Evolutionary conservation across 768 basidiomycete genomes (phyloP).

Genomic region (Mycena venus): DNA sequence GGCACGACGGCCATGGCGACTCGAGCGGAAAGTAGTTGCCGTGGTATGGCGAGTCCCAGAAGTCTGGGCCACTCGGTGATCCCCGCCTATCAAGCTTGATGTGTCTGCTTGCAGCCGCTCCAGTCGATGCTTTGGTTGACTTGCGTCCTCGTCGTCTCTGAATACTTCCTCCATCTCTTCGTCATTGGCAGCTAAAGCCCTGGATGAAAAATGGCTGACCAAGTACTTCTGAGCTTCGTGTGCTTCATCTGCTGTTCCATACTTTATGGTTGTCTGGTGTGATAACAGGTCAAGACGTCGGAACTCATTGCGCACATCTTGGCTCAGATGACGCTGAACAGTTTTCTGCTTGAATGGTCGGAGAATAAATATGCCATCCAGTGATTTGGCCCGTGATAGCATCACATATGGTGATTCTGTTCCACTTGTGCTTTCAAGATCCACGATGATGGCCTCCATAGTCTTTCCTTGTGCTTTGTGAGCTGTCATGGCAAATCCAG

Average conservation of each 20-base stretch:
- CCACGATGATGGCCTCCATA: neutral
- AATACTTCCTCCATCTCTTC: too few species aligned
- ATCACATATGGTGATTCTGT: slow-evolving; percentile 1
- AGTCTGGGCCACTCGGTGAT: too few species aligned
- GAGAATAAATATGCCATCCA: neutral
- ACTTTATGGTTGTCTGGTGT: neutral
- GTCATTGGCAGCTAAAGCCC: too few species aligned
- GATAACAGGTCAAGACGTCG: neutral
- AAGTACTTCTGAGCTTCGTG: neutral
- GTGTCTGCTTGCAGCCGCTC: too few species aligned
- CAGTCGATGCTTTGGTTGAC: too few species aligned
- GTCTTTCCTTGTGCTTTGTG: neutral
- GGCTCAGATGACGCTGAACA: neutral
- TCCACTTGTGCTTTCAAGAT: neutral
- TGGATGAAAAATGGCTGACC: neutral
- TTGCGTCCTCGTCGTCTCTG: too few species aligned
- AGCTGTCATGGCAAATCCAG: neutral
- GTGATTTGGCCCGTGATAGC: neutral
- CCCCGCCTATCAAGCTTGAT: too few species aligned
- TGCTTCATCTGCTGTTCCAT: neutral
- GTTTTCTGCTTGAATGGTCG: neutral
- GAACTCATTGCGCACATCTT: neutral
- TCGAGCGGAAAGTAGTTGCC: too few species aligned
- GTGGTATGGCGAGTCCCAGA: too few species aligned
- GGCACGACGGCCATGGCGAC: too few species aligned